A percentile compares a stretch with the other conserved stretches of the same genome.
Evolutionary conservation across 495 filamentous ascomycete genomes (phyloP).

Genomic region (Letharia columbiana): DNA sequence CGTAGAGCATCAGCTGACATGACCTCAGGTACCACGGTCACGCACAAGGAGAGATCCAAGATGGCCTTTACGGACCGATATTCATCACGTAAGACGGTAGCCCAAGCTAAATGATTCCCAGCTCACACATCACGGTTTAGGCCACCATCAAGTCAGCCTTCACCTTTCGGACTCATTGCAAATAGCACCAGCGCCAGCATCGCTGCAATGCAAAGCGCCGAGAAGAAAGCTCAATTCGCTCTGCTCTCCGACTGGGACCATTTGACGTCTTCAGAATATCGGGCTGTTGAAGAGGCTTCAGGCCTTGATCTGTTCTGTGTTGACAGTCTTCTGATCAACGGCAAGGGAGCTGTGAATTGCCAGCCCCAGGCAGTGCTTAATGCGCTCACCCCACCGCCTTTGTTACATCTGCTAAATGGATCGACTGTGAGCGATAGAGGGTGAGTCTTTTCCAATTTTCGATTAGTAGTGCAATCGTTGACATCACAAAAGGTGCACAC

Average conservation of each 20-base stretch:
- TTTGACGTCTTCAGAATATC: conserved; percentile 40
- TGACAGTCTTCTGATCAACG: conserved; percentile 38
- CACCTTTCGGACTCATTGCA: conserved; percentile 41
- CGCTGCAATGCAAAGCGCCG: conserved; percentile 39
- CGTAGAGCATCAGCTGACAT: conserved; percentile 21
- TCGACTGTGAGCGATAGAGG: conserved; percentile 11
- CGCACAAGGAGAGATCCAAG: conserved; percentile 37
- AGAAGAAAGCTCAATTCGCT: conserved; percentile 36
- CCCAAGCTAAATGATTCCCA: neutral
- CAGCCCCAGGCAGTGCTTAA: conserved; percentile 25
- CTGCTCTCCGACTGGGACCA: conserved; percentile 49
- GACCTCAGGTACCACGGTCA: conserved; percentile 47
- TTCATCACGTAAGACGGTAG: conserved; percentile 31
- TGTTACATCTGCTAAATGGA: conserved; percentile 7
- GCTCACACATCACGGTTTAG: conserved; percentile 24
- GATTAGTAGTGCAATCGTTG: conserved; percentile 17
- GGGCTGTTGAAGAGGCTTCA: conserved; percentile 32
- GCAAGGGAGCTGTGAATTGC: conserved; percentile 36
- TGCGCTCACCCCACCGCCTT: conserved; percentile 7
- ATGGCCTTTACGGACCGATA: conserved; percentile 47
- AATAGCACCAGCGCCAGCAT: conserved; percentile 31
- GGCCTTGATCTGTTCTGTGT: conserved; percentile 25
- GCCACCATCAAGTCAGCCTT: conserved; percentile 31
- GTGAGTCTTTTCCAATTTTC: neutral
- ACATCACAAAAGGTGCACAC: conserved; percentile 10